Base-by-base conservation (phyloP, 768 basidiomycete genomes). In the Hirschioporus abietinus region DNA sequence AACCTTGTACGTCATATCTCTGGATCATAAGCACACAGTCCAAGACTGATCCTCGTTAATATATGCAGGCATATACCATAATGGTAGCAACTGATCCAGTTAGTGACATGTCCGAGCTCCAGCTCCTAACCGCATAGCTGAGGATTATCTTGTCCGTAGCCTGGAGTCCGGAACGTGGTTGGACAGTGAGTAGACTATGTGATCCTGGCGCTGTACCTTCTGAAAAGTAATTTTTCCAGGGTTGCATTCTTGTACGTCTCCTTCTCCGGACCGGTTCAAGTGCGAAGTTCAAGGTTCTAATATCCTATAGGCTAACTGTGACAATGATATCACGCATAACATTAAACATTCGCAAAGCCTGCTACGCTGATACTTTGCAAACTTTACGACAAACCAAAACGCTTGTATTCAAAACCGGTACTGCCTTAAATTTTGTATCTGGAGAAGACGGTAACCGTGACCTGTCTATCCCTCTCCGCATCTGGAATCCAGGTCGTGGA, bases 311-410 rank as follows among this genome's bases (percentile, higher is more conserved):
- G 9, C 24, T 72, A 35, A 71, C 83, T 75, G 85, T 89, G 12
- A 79, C 86, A 0, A 89, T 88, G 85, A 87, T 88, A 82, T 88
- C 86, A 2, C 81, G 88, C 9, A 88, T 89, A 61, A 88, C 88
- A 0, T 80, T 89, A 26, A 85, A 83, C 72, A 78, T 88, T 15
- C 42, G 42, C 12, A 52, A 52, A 52, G 42, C 42, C 2, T 15
- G 42, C 6, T 20, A 52, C 12, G 12, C 3, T 52, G 15, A 20
- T 15, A 10, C 42, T 1, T 1, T 52, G 42, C 2, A 52, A 20
- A 52, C 20, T 52, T 5, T 52, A 10, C 42, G 42, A 6, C 42
- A 20, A 10, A 52, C 42, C 42, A 5, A 52, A 52, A 20, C 20
- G 12, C 4, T 52, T 15, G 42, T 20, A 12, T 52, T 52, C 20